phyloP scores from a whole-genome alignment of 805 yeast species.

The Candida fluviatilis region DNA sequence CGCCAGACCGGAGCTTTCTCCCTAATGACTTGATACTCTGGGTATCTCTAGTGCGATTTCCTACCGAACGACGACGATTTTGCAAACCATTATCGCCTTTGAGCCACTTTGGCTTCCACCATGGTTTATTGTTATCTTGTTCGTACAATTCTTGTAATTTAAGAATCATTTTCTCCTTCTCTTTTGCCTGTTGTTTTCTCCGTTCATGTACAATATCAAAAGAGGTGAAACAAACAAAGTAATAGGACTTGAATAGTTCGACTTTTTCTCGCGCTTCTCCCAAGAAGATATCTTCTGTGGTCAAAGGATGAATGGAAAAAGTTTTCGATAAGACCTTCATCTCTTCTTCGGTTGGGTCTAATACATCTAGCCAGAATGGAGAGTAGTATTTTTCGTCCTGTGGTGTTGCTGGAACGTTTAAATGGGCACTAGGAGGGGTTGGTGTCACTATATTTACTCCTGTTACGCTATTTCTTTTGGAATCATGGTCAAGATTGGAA shows the following conservation, averaged over 20 bases:
- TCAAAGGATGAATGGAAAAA: slow-evolving; percentile 92
- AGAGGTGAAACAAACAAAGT: slow-evolving; percentile 77
- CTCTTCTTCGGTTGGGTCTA: slow-evolving; percentile 94
- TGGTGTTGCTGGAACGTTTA: neutral
- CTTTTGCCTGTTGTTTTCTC: slow-evolving; percentile 47
- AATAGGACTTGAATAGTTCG: slow-evolving; percentile 85
- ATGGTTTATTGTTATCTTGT: neutral
- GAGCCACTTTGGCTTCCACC: slow-evolving; percentile 2
- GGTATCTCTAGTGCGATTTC: slow-evolving; percentile 12
- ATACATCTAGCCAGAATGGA: slow-evolving; percentile 79
- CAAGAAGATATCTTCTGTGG: slow-evolving; percentile 89
- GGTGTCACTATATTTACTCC: neutral
- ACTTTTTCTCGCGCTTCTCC: slow-evolving; percentile 96
- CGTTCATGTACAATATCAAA: slow-evolving; percentile 69
- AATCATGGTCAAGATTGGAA: neutral
- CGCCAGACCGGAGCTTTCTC: slow-evolving; percentile 43
- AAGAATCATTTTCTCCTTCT: slow-evolving; percentile 35
- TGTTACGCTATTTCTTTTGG: neutral
- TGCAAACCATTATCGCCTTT: neutral
- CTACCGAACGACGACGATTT: slow-evolving; percentile 7
- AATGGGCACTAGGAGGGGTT: slow-evolving; percentile 3
- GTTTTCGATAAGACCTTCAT: slow-evolving; percentile 89
- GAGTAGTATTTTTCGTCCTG: slow-evolving; percentile 6
- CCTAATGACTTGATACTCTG: slow-evolving; percentile 20
- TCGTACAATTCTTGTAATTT: slow-evolving; percentile 37